Evolutionary conservation across 2,329 filamentous ascomycete genomes (phyloP).

Genomic region (Podosphaera aphanis): DNA sequence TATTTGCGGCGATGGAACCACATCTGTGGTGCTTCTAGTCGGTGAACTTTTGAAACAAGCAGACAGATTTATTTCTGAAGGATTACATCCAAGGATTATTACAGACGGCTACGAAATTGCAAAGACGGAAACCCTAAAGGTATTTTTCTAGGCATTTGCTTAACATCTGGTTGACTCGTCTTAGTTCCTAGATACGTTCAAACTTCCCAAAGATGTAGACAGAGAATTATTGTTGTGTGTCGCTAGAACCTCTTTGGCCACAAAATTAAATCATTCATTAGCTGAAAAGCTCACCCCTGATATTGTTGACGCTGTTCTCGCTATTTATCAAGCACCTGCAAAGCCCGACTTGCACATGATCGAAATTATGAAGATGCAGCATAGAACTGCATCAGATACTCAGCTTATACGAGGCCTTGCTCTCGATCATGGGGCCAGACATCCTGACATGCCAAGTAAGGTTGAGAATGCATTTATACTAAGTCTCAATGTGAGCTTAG

Average conservation of each 20-base stretch:
- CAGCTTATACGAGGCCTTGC: slow-evolving; percentile 85
- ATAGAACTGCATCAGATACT: slow-evolving; percentile 84
- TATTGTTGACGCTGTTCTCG: slow-evolving; percentile 86
- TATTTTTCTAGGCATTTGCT: slow-evolving; percentile 15
- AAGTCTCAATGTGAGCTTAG: slow-evolving; percentile 84
- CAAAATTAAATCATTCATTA: slow-evolving; percentile 75
- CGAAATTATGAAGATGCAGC: slow-evolving; percentile 99
- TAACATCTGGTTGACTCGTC: not conserved
- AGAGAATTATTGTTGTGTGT: slow-evolving; percentile 84
- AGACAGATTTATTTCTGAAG: slow-evolving; percentile 84
- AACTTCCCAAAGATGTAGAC: slow-evolving; percentile 69
- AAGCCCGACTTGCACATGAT: slow-evolving; percentile 98
- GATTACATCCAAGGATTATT: slow-evolving; percentile 88
- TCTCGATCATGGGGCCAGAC: slow-evolving; percentile 81
- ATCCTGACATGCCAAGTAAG: slow-evolving; percentile 94
- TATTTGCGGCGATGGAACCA: slow-evolving; percentile 94
- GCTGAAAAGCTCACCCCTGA: slow-evolving; percentile 80
- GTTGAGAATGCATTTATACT: slow-evolving; percentile 90
- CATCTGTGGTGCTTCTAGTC: slow-evolving; percentile 81
- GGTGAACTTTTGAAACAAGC: slow-evolving; percentile 96
- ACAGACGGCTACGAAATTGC: slow-evolving; percentile 95
- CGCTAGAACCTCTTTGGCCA: slow-evolving; percentile 79
- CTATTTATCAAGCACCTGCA: slow-evolving; percentile 69
- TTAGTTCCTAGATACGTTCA: slow-evolving; percentile 84
- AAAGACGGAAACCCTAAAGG: slow-evolving; percentile 77